phyloP scores from a whole-genome alignment of 139 green algal species.

The Closterium sp. region DNA sequence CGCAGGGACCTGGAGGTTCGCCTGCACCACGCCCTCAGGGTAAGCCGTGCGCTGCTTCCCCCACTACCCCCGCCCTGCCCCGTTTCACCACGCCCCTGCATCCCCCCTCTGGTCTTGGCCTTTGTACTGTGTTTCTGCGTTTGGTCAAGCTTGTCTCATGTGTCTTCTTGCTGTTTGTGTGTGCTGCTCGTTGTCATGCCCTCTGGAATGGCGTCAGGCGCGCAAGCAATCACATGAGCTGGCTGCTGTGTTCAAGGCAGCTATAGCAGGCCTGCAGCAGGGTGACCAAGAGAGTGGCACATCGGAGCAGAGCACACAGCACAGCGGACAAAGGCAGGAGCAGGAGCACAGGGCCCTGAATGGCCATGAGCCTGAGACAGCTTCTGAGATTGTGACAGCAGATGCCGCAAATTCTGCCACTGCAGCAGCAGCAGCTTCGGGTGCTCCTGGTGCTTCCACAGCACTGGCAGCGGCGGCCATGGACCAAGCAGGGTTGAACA shows the following conservation, averaged over 20 bases:
- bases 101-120: background rate
- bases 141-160: background rate
- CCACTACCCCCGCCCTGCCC: background rate
- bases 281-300: background rate
- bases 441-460: background rate
- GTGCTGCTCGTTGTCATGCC: too few relatives aligned
- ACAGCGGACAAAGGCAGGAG: too few relatives aligned
- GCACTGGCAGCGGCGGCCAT: background rate
- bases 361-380: too few relatives aligned
- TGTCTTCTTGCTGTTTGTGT: background rate
- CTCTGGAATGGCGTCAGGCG: background rate
- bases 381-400: too few relatives aligned
- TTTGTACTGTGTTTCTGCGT: background rate
- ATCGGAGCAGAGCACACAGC: background rate
- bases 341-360: too few relatives aligned
- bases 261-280: background rate
- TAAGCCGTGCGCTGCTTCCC: background rate
- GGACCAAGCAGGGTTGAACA: background rate
- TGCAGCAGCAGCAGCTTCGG: background rate
- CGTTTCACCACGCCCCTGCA: background rate
- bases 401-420: background rate
- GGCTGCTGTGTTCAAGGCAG: background rate
- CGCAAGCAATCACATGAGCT: background rate
- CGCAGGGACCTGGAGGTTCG: constrained; percentile 19
- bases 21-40: background rate